Evolutionary conservation across 345 rosid genomes (phyloP), one percentile per base, ranked within the genome.

Genomic region (Hibiscus trionum): DNA sequence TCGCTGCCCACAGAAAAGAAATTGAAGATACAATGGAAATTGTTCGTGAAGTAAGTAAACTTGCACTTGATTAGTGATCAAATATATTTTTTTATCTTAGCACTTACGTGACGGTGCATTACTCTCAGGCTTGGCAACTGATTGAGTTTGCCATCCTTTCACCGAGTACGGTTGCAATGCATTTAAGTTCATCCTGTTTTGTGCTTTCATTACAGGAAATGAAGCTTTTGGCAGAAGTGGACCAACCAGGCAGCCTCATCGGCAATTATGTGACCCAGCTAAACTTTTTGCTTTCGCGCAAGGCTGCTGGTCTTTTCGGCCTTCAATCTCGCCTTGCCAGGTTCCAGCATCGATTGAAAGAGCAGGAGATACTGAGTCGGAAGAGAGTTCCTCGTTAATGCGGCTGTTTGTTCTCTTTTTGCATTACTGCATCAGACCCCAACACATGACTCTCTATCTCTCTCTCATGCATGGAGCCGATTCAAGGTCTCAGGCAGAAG

Each of bases 1-100:
- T 92, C 33, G 88, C 91, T 11, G 97, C 96, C 29, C 99, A 95
- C 72, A 85, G 99, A 79, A 92, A 95, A 86, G 97, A 95, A 83
- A 95, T 92, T 15, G 99, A 95, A 84, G 97, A 95, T 75, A 92
- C 97, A 11, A 95, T 95, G 97, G 97, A 90, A 80, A 95, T 92
- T 70, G 97, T 90, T 71, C 97, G 97, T 4, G 99, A 95, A 84
- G 99, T 92, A 84, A 83, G 88, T 77, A 57, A 53, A 61, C 10
- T 35, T 50, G 61, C 59, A 33, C 26, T 57, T 31, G 35, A 46
- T 33, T 39, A 15, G 27, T 46, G 33, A 31, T 66, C 5, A 11
- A 24, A 9, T 53, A 1, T 21, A 55, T 21, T 21, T 21, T 70
- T 24, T 1, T 0, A 16, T 15, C 17, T 5, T 3, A 16, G 33